Base-by-base conservation (phyloP, 192 early-diverging fungal genomes). In the Linnemannia zychae region DNA sequence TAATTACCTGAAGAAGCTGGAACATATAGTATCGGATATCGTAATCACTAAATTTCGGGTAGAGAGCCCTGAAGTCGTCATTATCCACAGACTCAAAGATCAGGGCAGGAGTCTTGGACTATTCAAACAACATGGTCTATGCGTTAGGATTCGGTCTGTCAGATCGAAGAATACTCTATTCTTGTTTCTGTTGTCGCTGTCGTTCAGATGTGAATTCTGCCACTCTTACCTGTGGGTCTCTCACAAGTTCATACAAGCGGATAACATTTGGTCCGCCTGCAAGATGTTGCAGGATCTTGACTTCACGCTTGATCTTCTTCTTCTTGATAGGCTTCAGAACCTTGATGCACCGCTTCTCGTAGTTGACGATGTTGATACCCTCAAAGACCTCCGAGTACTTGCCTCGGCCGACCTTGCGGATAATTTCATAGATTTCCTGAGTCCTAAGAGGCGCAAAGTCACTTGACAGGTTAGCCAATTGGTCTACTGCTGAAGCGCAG, bases 321-420 rank as follows among this genome's bases (percentile, higher is more conserved):
- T 99, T 99, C 90, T 99, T 99, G 79, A 99, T 97, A 17, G 98
- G 98, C 90, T 99, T 99, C 37, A 99, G 92, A 22, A 97, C 97
- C 91, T 99, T 99, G 92, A 99, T 98, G 72, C 97, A 96, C 88
- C 98, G 98, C 77, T 96, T 93, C 66, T 92, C 88, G 47, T 93
- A 79, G 81, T 94, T 97, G 69, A 90, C 88, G 31, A 97, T 89
- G 87, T 97, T 96, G 88, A 98, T 90, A 12, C 96, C 98, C 88
- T 99, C 97, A 92, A 99, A 99, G 28, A 99, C 98, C 82, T 99
- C 98, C 2, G 96, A 97, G 92, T 99, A 99, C 89, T 99, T 99
- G 52, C 98, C 98, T 60, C 98, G 95, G 31, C 98, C 98, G 44
- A 99, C 94, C 88, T 99, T 99, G 66, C 96, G 93, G n/a, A 98